Evolutionary conservation across 2,329 filamentous ascomycete species (phyloP), one percentile per base, ranked within the genome.

Genomic region (Apiospora pterosperma): DNA sequence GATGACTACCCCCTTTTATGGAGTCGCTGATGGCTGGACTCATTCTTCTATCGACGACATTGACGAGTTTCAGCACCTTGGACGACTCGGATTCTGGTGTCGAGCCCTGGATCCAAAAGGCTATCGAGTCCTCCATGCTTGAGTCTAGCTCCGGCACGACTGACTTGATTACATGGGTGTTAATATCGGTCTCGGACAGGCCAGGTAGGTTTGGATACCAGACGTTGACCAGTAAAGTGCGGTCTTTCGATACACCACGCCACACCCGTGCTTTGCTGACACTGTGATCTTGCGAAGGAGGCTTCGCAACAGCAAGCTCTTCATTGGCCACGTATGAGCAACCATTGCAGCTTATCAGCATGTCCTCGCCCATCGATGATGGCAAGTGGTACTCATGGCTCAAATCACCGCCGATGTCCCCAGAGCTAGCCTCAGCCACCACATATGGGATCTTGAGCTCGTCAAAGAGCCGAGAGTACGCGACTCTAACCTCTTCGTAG

Each of bases 361-460:
- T 89, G 72, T 99, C 96, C 75, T 98, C 96, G 8, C 96, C 96
- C 61, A 91, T 89, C 0, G 85, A 74, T 36, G 90, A 92, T 1
- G 90, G 85, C 61, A 97, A 90, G 74, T 97, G 96, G 74, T 96
- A 99, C 73, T 99, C 96, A 75, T 99, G 96, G 76, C 94, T 98
- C 41, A 97, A 79, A 69, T 90, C 90, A 14, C 96, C 96, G 36
- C 96, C 96, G 87, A 99, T 99, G 69, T 93, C 92, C n/a, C 96
- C 96, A 1, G 95, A 97, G 75, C 94, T 94, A 7, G 96, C 96
- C 70, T 92, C 88, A 1, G 95, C 95, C 23, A 96, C 89, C 0
- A 97, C 77, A 69, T 96, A 92, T 0, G 93, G 93, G 16, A 99
- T 76, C 69, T 90, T 93, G 38, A 99, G 81, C 65, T 96, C 92